Base-by-base conservation (phyloP, 805 yeast genomes). In the Pichia deserticola region DNA sequence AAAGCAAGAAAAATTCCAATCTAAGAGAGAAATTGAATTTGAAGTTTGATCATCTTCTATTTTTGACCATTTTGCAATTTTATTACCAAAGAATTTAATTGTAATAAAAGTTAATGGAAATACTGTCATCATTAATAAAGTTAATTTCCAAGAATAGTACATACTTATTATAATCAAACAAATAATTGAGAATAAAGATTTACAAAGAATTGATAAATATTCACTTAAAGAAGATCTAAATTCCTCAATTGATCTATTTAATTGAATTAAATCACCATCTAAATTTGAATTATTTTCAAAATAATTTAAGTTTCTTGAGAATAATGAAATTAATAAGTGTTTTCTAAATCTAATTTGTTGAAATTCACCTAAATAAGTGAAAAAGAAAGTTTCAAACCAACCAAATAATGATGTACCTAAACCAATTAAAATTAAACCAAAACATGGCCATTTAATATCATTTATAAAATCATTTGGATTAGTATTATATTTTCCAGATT, bases 81-180 rank as follows among this genome's bases (percentile, higher is more conserved):
- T 60, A 13, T 60, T 69, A 0, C 89, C 80, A 50, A 84, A 76
- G 0, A 73, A 36, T 36, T 69, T 64, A 1, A 84, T 79, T 3
- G 76, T 54, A 0, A 73, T 8, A 0, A 72, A 72, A 50, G 92
- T 77, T 0, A 89, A 35, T 0, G 99, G 99, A 5, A 88, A 57
- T 4, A 85, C 74, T 1, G 88, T 82, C 51, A 92, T 59, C n/a
- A 85, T 78, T 1, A 93, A 77, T 29, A 93, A 66, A 0, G 97
- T 86, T 10, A 93, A 72, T 4, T 86, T 75, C 97, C 97, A 92
- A 3, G 95, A 86, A 52, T 81, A 82, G 52, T 76, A 75, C 61
- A 93, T 76, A 1, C 96, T 81, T 0, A 86, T 78, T 1, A 78
- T 73, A 1, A 84, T 60, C 10, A 84, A 65, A 0, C 84, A 78